Evolutionary conservation across 345 rosid species (phyloP), one percentile per base, ranked within the genome.

Genomic region (Arabis alpina): DNA sequence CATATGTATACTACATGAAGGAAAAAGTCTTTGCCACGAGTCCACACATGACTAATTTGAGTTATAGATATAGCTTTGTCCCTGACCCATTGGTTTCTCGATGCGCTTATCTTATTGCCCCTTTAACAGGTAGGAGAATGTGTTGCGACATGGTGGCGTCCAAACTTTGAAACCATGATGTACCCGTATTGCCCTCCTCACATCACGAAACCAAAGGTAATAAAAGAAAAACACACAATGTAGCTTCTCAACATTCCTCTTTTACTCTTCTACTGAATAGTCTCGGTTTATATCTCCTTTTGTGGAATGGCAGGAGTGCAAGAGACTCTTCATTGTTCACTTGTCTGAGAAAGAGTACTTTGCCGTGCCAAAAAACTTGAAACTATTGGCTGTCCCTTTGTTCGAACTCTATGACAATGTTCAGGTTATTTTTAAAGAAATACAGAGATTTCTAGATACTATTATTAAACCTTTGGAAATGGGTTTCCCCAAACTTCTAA

Each of bases 101-200:
- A 27, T 64, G 71, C 3, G 43, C 10, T 36, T 36, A 2, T 3
- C 37, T 34, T 43, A 43, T 23, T 25, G 14, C 6, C 6, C 14
- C 39, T 65, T 13, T 37, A 78, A 74, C 85, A 95, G 99, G 87
- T 95, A 59, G 97, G 96, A 25, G 99, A 92, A 73, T 90, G 96
- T 75, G 99, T 85, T 76, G 99, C 97, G 5, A 83, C 83, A 57
- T 92, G 97, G 98, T 95, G 99, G 99, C 90, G 99, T 81, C 99
- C 98, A 64, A 92, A 95, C 84, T 95, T 95, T 64, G 98, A 95
- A 67, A 90, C 98, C 74, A 88, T 85, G 45, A 88, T 90, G 97
- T 92, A 95, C 75, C 99, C 98, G 1, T 95, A 95, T 71, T 92
- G 98, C 77, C 98, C 97, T 78, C 96, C 98, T 24, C 98, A 92